Evolutionary conservation across 2,329 filamentous ascomycete species (phyloP).

Genomic region (Sclerotinia borealis): DNA sequence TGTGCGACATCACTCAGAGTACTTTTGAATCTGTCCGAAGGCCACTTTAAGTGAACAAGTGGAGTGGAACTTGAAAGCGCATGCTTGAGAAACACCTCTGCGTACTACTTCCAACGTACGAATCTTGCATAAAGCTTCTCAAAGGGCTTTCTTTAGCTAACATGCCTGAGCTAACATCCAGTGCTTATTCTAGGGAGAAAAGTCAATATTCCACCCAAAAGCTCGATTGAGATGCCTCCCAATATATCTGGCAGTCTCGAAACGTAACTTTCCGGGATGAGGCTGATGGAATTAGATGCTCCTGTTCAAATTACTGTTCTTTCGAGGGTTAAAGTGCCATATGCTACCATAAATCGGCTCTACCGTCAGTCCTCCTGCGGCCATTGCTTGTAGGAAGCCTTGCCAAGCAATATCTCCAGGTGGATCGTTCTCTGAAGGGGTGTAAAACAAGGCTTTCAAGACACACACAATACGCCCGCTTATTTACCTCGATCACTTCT

Average conservation of each 20-base stretch:
- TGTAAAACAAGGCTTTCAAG: not conserved
- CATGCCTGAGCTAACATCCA: too few species aligned
- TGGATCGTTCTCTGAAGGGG: not conserved
- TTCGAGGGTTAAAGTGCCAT: not conserved
- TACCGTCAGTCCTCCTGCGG: not conserved
- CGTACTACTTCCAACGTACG: too few species aligned
- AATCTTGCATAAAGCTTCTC: too few species aligned
- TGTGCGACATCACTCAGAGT: too few species aligned
- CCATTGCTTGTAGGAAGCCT: not conserved
- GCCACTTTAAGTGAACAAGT: too few species aligned
- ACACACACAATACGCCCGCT: not conserved
- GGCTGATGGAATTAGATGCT: not conserved
- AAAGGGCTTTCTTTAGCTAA: too few species aligned
- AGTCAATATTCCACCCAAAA: not conserved
- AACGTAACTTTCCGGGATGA: not conserved
- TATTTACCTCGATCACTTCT: not conserved
- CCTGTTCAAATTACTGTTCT: not conserved
- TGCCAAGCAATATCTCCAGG: not conserved
- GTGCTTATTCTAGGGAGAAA: not conserved
- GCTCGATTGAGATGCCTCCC: not conserved
- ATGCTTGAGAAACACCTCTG: too few species aligned
- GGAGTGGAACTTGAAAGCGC: too few species aligned
- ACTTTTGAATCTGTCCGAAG: too few species aligned
- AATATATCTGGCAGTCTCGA: not conserved
- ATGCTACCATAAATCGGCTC: not conserved